phyloP scores from a whole-genome alignment of 2,329 filamentous ascomycete species.

The Botrytis squamosa region DNA sequence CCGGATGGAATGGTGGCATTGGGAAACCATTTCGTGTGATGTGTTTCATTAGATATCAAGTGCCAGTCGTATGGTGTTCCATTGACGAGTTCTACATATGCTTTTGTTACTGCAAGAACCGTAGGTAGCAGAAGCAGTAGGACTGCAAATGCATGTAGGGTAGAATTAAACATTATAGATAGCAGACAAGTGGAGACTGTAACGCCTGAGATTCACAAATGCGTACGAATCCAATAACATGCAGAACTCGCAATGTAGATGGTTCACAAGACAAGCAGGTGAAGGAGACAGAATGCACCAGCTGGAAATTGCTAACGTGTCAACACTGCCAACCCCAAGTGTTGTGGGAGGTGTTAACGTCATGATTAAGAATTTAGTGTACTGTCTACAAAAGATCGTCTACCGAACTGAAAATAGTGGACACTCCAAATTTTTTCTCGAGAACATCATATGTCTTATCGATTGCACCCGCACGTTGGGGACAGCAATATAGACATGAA shows the following conservation, averaged over 20 bases:
- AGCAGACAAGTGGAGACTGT: background rate
- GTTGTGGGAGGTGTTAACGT: background rate
- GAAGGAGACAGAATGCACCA: background rate
- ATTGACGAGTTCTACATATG: conserved; percentile 26
- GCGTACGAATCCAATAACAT: background rate
- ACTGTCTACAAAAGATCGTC: background rate
- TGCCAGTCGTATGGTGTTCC: conserved; percentile 31
- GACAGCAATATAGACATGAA: background rate
- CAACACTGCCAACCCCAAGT: background rate
- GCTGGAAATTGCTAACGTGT: background rate
- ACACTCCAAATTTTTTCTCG: background rate
- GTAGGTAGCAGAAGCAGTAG: background rate
- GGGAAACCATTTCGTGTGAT: conserved; percentile 30
- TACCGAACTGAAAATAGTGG: background rate
- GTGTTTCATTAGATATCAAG: conserved; percentile 23
- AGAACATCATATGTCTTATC: background rate
- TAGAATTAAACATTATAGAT: background rate
- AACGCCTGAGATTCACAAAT: background rate
- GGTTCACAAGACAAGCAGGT: background rate
- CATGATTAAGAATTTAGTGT: background rate
- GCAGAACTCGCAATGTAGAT: too few relatives aligned
- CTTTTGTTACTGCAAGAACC: conserved; percentile 23
- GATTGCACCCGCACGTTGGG: background rate
- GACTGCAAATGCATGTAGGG: background rate
- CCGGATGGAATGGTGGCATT: conserved; percentile 22